Evolutionary conservation across 768 basidiomycete genomes (phyloP).

Genomic region (Nidula microcarpa): DNA sequence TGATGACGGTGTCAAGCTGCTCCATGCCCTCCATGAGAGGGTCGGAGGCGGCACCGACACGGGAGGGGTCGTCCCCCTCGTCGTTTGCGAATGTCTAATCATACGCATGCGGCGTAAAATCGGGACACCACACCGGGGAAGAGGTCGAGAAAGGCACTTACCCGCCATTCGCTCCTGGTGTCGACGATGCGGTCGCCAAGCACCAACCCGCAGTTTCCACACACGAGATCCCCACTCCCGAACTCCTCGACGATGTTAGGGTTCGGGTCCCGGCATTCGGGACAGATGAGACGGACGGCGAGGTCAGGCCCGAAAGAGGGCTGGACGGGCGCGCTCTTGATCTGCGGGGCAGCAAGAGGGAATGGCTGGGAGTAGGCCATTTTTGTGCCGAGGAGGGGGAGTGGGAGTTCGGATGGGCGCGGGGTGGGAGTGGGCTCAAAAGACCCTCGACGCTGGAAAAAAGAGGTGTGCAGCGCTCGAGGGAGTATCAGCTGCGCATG

Average conservation of each 20-base stretch:
- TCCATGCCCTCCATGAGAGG: conserved; percentile 93
- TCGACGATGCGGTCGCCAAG: conserved; percentile 96
- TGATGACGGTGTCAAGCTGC: conserved; percentile 92
- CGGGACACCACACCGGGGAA: conserved; percentile 8
- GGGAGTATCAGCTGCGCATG: background rate
- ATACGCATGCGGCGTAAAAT: conserved; percentile 10
- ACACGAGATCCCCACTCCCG: conserved; percentile 95
- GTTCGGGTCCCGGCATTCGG: conserved; percentile 91
- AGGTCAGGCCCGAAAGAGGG: conserved; percentile 76
- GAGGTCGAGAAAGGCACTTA: conserved; percentile 40
- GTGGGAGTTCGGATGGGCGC: conserved; percentile 15
- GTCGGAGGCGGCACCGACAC: conserved; percentile 96
- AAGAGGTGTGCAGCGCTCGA: background rate
- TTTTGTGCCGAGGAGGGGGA: conserved; percentile 19
- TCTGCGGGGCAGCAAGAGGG: conserved; percentile 62
- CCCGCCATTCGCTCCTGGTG: conserved; percentile 97
- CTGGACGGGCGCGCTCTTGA: conserved; percentile 46
- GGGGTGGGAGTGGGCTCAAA: background rate
- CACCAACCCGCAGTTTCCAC: conserved; percentile 90
- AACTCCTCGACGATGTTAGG: conserved; percentile 98
- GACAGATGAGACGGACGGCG: conserved; percentile 88
- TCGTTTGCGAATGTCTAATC: conserved; percentile 96
- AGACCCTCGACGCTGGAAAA: background rate
- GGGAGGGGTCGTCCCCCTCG: conserved; percentile 98
- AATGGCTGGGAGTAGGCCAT: conserved; percentile 82